These are phyloP conservation scores for Ogataea minuta DNA, from an alignment of 805 yeast genomes.

Conservation along the genomic window DNA sequence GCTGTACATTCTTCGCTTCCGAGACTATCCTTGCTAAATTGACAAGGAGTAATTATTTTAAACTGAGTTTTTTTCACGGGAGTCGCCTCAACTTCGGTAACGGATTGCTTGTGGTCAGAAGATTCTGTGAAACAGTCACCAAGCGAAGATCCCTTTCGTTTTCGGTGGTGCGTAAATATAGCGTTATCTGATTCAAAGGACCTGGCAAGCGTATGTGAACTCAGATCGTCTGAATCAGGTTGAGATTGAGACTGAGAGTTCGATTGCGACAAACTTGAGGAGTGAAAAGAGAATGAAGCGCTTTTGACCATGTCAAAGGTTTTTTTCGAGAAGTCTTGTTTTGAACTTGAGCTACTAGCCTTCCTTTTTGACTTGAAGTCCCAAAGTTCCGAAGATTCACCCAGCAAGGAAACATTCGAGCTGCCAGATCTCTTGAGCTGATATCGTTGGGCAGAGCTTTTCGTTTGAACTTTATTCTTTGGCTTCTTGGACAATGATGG, in stretches of 20 bases:
- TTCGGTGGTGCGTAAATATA: conserved; percentile 23
- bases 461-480: conserved; percentile 3
- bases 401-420: conserved; percentile 2
- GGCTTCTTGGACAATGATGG: conserved; percentile 23
- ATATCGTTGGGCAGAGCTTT: neutral
- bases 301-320: conserved; percentile 34
- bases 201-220: neutral
- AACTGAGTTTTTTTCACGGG: conserved; percentile 24
- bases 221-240: conserved; percentile 1
- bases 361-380: conserved; percentile 24
- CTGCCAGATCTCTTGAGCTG: conserved; percentile 5
- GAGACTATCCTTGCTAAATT: too few relatives aligned
- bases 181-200: conserved; percentile 3
- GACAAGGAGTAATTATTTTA: too few relatives aligned
- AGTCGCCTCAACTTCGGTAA: conserved; percentile 31
- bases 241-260: conserved; percentile 11
- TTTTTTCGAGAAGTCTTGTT: conserved; percentile 27
- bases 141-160: conserved; percentile 10
- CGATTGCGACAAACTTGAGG: conserved; percentile 4
- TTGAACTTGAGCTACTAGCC: conserved; percentile 23
- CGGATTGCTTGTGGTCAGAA: neutral
- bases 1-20: too few relatives aligned
- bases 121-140: neutral
- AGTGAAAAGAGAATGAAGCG: conserved; percentile 21
- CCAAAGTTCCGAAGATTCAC: conserved; percentile 15